Evolutionary conservation across 441 rosid genomes (phyloP).

Genomic region (Flueggea neowawraea): DNA sequence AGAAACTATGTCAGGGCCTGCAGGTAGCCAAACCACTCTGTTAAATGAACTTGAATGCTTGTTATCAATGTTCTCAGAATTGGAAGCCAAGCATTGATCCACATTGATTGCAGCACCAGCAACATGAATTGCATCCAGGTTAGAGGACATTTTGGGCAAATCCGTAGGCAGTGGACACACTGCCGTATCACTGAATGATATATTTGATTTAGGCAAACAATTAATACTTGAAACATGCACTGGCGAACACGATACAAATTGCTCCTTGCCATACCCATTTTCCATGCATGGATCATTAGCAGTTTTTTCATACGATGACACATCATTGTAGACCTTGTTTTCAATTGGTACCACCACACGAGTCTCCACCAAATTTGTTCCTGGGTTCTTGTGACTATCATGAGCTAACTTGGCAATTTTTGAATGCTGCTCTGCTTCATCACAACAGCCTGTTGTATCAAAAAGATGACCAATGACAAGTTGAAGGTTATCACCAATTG

Average conservation of each 20-base stretch:
- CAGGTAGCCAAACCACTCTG: conserved; percentile 38
- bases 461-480: conserved; percentile 27
- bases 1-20: conserved; percentile 33
- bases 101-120: conserved; percentile 9
- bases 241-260: not conserved
- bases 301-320: not conserved
- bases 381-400: conserved; percentile 12
- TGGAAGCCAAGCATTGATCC: conserved; percentile 18
- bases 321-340: conserved; percentile 13
- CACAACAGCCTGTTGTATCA: conserved; percentile 14
- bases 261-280: too few species aligned
- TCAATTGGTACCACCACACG: conserved; percentile 18
- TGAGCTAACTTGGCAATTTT: conserved; percentile 15
- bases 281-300: too few species aligned
- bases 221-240: conserved; percentile 6
- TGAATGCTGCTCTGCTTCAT: conserved; percentile 11
- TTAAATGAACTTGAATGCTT: conserved; percentile 5
- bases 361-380: conserved; percentile 13
- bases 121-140: conserved; percentile 12
- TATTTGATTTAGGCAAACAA: conserved; percentile 11
- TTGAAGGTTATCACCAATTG: conserved; percentile 38
- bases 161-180: conserved; percentile 17
- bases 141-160: conserved; percentile 19
- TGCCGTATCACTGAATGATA: conserved; percentile 11
- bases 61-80: conserved; percentile 11